These are phyloP conservation scores for Camellia granthamiana DNA, from an alignment of 148 eudicot genomes.

Conservation along the genomic window DNA sequence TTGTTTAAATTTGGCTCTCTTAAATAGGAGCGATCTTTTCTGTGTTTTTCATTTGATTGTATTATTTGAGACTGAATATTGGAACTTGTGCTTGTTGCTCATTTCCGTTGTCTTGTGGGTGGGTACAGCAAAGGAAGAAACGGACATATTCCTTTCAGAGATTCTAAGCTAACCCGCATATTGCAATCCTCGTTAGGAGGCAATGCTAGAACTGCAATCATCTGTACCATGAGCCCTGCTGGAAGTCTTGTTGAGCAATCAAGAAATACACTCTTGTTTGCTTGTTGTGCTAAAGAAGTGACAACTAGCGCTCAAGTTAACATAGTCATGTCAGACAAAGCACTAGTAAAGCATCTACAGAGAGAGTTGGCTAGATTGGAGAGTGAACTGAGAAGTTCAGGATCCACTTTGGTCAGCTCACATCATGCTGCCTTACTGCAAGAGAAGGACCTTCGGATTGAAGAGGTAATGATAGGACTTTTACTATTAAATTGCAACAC, in stretches of 20 bases:
- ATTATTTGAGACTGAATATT: neutral
- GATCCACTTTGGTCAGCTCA: constrained; percentile 25
- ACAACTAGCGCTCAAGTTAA: constrained; percentile 85
- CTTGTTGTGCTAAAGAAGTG: constrained; percentile 98
- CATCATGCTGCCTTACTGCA: constrained; percentile 44
- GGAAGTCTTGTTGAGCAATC: constrained; percentile 91
- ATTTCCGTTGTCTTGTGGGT: constrained; percentile 14
- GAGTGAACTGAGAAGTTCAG: constrained; percentile 60
- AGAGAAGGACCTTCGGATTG: constrained; percentile 77
- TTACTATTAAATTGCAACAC: neutral
- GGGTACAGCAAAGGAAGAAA: constrained; percentile 75
- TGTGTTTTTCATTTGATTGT: neutral
- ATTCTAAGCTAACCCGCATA: constrained; percentile 94
- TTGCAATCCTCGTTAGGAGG: constrained; percentile 92
- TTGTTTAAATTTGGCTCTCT: neutral
- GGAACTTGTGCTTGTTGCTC: constrained; percentile 5
- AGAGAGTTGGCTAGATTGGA: constrained; percentile 84
- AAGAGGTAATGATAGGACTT: constrained; percentile 51
- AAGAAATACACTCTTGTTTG: constrained; percentile 93
- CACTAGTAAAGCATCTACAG: constrained; percentile 84
- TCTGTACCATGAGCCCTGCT: constrained; percentile 98
- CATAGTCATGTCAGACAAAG: constrained; percentile 86
- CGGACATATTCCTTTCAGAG: constrained; percentile 93
- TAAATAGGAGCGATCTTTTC: neutral
- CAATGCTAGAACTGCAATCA: constrained; percentile 92